Percentiles rank a stretch among this genome's conserved stretches.
phyloP scores from a whole-genome alignment of 352 stramenopile genomes.

The Globisporangium nodosum region DNA sequence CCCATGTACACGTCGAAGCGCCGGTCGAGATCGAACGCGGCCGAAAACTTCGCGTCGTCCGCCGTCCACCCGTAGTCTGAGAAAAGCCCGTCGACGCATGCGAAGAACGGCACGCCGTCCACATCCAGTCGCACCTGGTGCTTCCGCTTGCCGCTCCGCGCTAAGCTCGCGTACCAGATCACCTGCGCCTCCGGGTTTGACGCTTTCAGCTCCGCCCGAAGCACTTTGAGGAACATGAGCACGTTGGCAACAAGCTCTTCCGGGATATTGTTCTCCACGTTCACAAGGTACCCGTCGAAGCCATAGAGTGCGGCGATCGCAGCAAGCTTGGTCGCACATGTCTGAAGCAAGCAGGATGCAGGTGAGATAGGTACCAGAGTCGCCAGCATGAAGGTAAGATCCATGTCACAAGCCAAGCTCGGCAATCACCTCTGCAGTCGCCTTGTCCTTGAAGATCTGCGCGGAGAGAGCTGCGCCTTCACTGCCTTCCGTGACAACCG shows the following conservation, averaged over 20 bases:
- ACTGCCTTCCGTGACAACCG: conserved; percentile 39
- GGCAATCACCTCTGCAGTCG: conserved; percentile 22
- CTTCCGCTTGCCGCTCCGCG: conserved; percentile 23
- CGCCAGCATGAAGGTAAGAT: not conserved
- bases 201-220: conserved; percentile 20
- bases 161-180: conserved; percentile 50
- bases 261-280: conserved; percentile 43
- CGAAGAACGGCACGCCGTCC: conserved; percentile 34
- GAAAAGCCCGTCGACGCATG: conserved; percentile 41
- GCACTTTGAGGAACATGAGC: conserved; percentile 26
- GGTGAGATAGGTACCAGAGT: not conserved
- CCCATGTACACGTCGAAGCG: conserved; percentile 60
- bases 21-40: conserved; percentile 31
- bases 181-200: conserved; percentile 26
- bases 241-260: conserved; percentile 21
- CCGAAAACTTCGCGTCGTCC: conserved; percentile 36
- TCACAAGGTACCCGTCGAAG: conserved; percentile 65
- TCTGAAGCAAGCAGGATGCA: conserved; percentile 10
- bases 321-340: conserved; percentile 29
- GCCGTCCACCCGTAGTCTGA: conserved; percentile 42
- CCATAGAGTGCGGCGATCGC: conserved; percentile 30
- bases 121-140: conserved; percentile 35
- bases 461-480: conserved; percentile 21
- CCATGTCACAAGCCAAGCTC: too few relatives aligned
- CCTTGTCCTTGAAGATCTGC: conserved; percentile 21